Percentiles rank a stretch among this genome's conserved stretches.
These are phyloP conservation scores for Pichia sp. DNA, from an alignment of 1,139 yeast species.

Conservation along the genomic window DNA sequence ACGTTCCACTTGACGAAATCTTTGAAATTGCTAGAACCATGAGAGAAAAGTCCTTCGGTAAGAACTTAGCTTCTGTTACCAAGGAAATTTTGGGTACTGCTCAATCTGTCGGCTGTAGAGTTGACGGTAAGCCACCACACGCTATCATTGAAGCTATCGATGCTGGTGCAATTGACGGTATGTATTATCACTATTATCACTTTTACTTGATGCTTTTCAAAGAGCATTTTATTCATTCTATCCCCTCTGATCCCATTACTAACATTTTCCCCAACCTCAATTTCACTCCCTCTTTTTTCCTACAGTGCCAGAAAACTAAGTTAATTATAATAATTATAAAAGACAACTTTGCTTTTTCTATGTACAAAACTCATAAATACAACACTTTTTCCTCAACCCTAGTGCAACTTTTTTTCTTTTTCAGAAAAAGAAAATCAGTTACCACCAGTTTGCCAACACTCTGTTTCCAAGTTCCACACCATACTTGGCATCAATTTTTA, in stretches of 20 bases:
- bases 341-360: conserved; percentile 15
- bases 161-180: conserved; percentile 91
- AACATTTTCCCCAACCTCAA: not conserved
- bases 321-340: conserved; percentile 11
- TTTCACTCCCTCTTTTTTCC: not conserved
- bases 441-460: conserved; percentile 82
- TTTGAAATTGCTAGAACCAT: conserved; percentile 96
- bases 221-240: too few species aligned
- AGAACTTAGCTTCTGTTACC: conserved; percentile 92
- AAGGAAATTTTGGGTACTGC: conserved; percentile 99
- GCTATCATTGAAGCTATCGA: conserved; percentile 96
- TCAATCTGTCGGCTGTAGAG: conserved; percentile 98
- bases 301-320: conserved; percentile 65
- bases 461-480: conserved; percentile 71
- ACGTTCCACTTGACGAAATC: conserved; percentile 95
- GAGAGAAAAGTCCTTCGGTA: conserved; percentile 98
- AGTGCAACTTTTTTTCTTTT: conserved; percentile 5
- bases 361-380: conserved; percentile 16
- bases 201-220: not conserved
- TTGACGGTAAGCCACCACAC: conserved; percentile 99
- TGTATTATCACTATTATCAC: not conserved
- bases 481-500: conserved; percentile 88
- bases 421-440: not conserved
- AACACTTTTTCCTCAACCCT: not conserved
- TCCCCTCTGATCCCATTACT: not conserved